Evolutionary conservation across 2,329 filamentous ascomycete genomes (phyloP).

Genomic region (Scedosporium aurantiacum): DNA sequence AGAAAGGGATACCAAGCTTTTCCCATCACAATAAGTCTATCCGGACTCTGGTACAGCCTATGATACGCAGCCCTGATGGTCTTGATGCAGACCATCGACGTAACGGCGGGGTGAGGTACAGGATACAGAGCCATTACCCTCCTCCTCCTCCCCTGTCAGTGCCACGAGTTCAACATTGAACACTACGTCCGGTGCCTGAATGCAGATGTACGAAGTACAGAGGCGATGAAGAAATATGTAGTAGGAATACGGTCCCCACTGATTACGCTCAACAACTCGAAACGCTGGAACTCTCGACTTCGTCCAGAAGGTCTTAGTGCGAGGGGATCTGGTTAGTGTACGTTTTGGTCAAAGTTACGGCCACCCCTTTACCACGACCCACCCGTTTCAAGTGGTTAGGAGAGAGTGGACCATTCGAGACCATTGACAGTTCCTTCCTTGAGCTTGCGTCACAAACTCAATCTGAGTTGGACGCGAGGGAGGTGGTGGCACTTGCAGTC

Average conservation of each 20-base stretch:
- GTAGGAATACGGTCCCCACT: neutral
- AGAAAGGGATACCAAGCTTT: neutral
- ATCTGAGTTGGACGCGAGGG: no score
- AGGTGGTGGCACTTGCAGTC: no score
- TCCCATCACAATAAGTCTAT: neutral
- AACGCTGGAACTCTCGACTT: neutral
- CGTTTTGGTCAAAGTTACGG: neutral
- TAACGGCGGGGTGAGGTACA: neutral
- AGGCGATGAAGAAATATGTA: no score
- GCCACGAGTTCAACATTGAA: neutral
- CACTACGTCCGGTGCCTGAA: neutral
- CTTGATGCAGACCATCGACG: neutral
- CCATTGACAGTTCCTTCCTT: neutral
- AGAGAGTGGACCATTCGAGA: neutral
- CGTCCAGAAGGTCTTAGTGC: no score
- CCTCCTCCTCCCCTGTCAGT: neutral
- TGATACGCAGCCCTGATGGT: neutral
- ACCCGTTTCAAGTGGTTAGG: neutral
- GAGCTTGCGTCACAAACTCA: no score
- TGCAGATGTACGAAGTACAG: no score
- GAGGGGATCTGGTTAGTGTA: no score
- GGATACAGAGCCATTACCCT: neutral
- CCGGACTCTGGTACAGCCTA: neutral
- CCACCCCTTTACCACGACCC: neutral
- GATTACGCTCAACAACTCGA: neutral